Conservation (phyloP, 768 basidiomycete species). For the Phylloporus arenicola region DNA sequence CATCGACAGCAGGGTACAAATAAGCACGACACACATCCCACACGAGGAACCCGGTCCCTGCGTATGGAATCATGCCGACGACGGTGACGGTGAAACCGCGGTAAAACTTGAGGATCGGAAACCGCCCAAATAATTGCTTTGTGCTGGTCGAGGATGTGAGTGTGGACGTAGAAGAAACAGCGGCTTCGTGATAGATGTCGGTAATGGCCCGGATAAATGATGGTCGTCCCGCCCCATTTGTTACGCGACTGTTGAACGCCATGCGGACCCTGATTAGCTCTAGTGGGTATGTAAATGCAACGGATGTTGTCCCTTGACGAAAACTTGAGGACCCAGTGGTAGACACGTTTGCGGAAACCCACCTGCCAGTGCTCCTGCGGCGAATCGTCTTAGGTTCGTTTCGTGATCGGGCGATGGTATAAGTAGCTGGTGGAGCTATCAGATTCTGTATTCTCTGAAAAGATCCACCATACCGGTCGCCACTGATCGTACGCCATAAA, state of each 20-base stretch:
- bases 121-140: conserved; percentile 45
- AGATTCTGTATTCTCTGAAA: neutral
- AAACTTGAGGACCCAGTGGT: neutral
- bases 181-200: conserved; percentile 67
- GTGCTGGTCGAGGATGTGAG: conserved; percentile 14
- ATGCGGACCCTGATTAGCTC: conserved; percentile 94
- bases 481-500: conserved; percentile 94
- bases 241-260: conserved; percentile 52
- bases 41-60: conserved; percentile 89
- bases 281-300: conserved; percentile 90
- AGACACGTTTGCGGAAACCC: conserved; percentile 14
- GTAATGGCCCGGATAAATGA: conserved; percentile 52
- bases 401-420: conserved; percentile 81
- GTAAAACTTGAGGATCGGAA: conserved; percentile 87
- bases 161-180: conserved; percentile 23
- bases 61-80: conserved; percentile 90
- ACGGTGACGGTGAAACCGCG: conserved; percentile 95
- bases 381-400: conserved; percentile 73
- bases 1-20: conserved; percentile 44
- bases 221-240: conserved; percentile 33
- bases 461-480: conserved; percentile 51
- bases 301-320: conserved; percentile 71
- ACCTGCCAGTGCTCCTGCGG: conserved; percentile 89
- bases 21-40: conserved; percentile 75
- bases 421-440: conserved; percentile 47